Percentiles rank a stretch among this genome's conserved stretches.
These are phyloP conservation scores for Solanum hybrid DNA, from an alignment of 305 asterid genomes.

Conservation along the genomic window DNA sequence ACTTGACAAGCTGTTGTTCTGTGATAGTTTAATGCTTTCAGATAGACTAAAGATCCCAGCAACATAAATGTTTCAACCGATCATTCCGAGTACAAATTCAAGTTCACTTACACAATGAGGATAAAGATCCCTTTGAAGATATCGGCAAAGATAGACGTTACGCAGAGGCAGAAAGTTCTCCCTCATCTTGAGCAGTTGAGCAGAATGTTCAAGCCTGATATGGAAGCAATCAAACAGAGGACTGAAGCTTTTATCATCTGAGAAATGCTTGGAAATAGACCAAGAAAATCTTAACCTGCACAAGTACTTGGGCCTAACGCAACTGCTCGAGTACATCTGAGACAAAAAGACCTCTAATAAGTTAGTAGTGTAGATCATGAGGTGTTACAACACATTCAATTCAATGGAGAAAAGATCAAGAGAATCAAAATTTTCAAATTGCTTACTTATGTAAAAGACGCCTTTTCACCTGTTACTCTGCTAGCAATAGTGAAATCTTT, in stretches of 20 bases:
- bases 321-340: not conserved
- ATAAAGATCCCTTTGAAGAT: not conserved
- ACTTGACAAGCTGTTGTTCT: not conserved
- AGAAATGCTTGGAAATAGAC: not conserved
- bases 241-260: not conserved
- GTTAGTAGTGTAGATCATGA: not conserved
- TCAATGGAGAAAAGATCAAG: not conserved
- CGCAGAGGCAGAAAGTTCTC: not conserved
- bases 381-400: not conserved
- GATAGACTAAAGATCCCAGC: not conserved
- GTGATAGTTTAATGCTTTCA: not conserved
- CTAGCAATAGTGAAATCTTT: not conserved
- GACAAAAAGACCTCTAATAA: not conserved
- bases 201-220: not conserved
- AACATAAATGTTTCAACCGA: not conserved
- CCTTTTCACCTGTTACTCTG: not conserved
- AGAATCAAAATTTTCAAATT: not conserved
- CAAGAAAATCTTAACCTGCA: not conserved
- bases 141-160: not conserved
- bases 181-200: not conserved
- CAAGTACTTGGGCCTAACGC: not conserved
- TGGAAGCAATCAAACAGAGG: not conserved
- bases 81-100: not conserved
- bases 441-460: not conserved
- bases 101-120: not conserved